Percentiles rank a stretch among this genome's conserved stretches.
phyloP scores from a whole-genome alignment of 768 basidiomycete species.

The Postia placenta region DNA sequence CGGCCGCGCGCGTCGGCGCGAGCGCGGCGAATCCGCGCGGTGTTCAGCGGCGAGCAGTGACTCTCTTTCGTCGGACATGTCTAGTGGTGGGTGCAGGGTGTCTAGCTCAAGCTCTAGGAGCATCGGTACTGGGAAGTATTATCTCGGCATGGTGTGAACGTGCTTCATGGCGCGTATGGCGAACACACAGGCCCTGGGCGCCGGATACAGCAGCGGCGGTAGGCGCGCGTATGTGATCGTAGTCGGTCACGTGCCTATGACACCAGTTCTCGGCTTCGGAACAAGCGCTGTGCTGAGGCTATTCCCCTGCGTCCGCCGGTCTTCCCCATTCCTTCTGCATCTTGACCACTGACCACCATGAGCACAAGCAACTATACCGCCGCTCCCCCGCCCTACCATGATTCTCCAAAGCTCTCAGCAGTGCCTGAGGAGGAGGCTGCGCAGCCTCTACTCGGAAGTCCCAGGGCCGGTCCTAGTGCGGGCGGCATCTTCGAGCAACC shows the following conservation, averaged over 20 bases:
- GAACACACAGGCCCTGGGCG: not conserved
- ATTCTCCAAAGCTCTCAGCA: constrained; percentile 10
- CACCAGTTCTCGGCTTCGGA: not conserved
- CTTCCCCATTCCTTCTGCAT: not conserved
- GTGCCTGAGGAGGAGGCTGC: constrained; percentile 16
- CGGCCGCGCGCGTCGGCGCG: not conserved
- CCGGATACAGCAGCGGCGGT: not conserved
- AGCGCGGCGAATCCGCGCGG: not conserved
- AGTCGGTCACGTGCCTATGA: not conserved
- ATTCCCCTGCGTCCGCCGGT: constrained; percentile 1
- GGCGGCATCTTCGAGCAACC: constrained; percentile 73
- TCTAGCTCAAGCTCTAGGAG: not conserved
- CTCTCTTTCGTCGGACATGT: not conserved
- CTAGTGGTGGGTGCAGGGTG: not conserved
- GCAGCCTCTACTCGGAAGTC: constrained; percentile 49
- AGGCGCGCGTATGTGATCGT: not conserved
- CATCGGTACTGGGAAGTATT: not conserved
- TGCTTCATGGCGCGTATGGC: constrained; percentile 3
- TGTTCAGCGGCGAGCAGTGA: not conserved
- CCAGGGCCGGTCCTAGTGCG: constrained; percentile 32
- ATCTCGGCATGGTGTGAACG: not conserved
- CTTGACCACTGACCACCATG: constrained; percentile 14
- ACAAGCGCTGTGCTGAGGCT: not conserved
- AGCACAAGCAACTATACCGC: constrained; percentile 18
- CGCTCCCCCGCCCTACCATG: constrained; percentile 21